Percentiles rank a stretch among this genome's conserved stretches.
These are phyloP conservation scores for Sarcocystis neurona DNA, from an alignment of 169 alveolate species.

Conservation along the genomic window DNA sequence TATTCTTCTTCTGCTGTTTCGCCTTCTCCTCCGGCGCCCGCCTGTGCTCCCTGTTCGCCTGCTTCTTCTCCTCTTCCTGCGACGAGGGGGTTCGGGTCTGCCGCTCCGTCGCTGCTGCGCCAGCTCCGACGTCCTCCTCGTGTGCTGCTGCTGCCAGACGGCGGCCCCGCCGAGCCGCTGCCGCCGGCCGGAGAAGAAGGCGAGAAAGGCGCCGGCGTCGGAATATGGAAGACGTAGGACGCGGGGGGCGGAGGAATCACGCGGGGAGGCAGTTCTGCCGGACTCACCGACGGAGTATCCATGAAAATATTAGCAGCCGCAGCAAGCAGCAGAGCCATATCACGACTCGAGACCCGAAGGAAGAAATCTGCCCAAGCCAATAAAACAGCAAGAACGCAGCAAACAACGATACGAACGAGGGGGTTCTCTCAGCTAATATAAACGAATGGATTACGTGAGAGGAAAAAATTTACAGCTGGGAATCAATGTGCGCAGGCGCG, in stretches of 20 bases:
- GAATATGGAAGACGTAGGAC: not conserved
- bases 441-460: too few relatives aligned
- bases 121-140: too few relatives aligned
- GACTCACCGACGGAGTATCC: slow-evolving; percentile 62
- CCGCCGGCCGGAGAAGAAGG: not conserved
- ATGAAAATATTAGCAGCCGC: slow-evolving; percentile 50
- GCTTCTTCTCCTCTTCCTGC: not conserved
- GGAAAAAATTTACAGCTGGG: not conserved
- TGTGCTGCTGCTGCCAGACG: slow-evolving; percentile 10
- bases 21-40: not conserved
- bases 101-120: too few relatives aligned
- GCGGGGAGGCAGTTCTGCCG: slow-evolving; percentile 61
- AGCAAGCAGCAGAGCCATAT: slow-evolving; percentile 58
- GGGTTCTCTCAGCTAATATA: too few relatives aligned
- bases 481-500: not conserved
- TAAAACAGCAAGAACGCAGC: not conserved
- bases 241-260: slow-evolving; percentile 15
- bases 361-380: slow-evolving; percentile 31
- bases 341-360: slow-evolving; percentile 63
- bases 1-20: not conserved
- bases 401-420: too few relatives aligned
- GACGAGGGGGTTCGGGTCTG: too few relatives aligned
- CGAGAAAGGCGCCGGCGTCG: not conserved
- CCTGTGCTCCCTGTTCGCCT: not conserved
- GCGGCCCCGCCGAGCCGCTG: slow-evolving; percentile 26